These are phyloP conservation scores for Aspergillus diversus DNA, from an alignment of 495 filamentous ascomycete genomes.

Conservation along the genomic window DNA sequence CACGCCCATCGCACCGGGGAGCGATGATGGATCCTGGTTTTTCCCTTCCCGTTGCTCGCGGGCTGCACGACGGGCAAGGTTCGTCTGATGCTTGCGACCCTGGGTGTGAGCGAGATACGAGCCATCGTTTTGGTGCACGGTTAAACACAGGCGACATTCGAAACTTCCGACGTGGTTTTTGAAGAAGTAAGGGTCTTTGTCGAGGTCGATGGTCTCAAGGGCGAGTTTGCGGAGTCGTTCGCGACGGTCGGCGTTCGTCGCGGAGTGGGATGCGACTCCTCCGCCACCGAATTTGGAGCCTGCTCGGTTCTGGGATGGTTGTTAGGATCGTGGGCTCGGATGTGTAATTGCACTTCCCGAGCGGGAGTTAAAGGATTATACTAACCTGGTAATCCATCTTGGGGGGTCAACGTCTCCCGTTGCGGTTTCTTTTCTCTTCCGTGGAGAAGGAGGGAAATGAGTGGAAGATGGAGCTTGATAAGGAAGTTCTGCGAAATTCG, in stretches of 20 bases:
- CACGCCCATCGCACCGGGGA: slow-evolving; percentile 75
- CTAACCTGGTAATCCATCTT: slow-evolving; percentile 66
- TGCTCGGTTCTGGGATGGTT: slow-evolving; percentile 78
- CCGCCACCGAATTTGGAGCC: slow-evolving; percentile 98
- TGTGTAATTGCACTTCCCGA: too few relatives aligned
- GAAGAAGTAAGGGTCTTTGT: slow-evolving; percentile 99
- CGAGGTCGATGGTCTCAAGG: slow-evolving; percentile 97
- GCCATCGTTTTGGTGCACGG: slow-evolving; percentile 99
- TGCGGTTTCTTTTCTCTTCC: not conserved
- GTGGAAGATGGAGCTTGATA: slow-evolving; percentile 19
- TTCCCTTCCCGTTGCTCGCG: slow-evolving; percentile 88
- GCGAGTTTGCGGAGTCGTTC: slow-evolving; percentile 97
- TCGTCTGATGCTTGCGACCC: slow-evolving; percentile 98
- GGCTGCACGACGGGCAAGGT: slow-evolving; percentile 94
- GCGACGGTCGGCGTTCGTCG: slow-evolving; percentile 94
- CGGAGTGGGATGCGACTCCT: slow-evolving; percentile 89
- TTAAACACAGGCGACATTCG: slow-evolving; percentile 96
- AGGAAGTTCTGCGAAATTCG: slow-evolving; percentile 22
- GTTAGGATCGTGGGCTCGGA: slow-evolving; percentile 18
- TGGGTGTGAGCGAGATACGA: slow-evolving; percentile 99
- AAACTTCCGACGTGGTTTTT: slow-evolving; percentile 99
- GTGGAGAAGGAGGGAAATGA: slow-evolving; percentile 11
- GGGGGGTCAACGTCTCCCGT: not conserved
- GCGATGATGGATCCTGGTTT: slow-evolving; percentile 69
- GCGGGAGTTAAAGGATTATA: not conserved